Evolutionary conservation across 306 rosid genomes (phyloP).

Genomic region (Astragalus glycyphyllos): DNA sequence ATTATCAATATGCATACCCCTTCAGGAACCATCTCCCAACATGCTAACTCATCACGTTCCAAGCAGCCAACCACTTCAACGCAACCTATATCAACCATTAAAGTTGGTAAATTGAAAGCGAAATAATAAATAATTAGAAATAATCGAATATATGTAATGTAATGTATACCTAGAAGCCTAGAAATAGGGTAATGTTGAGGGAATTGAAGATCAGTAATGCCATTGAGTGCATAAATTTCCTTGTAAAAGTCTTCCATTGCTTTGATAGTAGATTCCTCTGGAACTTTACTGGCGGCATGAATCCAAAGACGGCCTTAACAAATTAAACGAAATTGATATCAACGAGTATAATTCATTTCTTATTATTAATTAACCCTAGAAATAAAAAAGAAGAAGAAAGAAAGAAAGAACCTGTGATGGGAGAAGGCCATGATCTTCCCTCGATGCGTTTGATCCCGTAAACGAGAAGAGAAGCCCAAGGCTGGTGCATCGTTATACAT

Average conservation of each 20-base stretch:
- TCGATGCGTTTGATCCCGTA: conserved; percentile 90
- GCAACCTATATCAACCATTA: conserved; percentile 59
- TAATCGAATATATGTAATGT: background rate
- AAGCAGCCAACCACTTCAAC: conserved; percentile 92
- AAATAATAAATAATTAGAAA: background rate
- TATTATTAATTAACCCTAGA: background rate
- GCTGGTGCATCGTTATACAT: conserved; percentile 94
- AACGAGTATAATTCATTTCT: background rate
- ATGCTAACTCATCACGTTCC: conserved; percentile 68
- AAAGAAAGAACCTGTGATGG: conserved; percentile 63
- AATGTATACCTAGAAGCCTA: conserved; percentile 72
- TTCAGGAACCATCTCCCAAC: conserved; percentile 89
- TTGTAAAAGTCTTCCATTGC: conserved; percentile 91
- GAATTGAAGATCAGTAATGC: conserved; percentile 71
- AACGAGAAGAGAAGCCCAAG: conserved; percentile 96
- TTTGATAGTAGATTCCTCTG: conserved; percentile 83
- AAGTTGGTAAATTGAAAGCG: background rate
- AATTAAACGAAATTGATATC: background rate
- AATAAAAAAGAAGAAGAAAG: too few species aligned
- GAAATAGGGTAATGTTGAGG: conserved; percentile 92
- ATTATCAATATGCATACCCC: conserved; percentile 57
- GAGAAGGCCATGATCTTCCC: conserved; percentile 93
- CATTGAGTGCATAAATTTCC: conserved; percentile 82
- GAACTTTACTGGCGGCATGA: conserved; percentile 96
- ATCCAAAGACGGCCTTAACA: conserved; percentile 93